Evolutionary conservation across 768 basidiomycete species (phyloP), one percentile per base, ranked within the genome.

Genomic region (Boletus subparvulus): DNA sequence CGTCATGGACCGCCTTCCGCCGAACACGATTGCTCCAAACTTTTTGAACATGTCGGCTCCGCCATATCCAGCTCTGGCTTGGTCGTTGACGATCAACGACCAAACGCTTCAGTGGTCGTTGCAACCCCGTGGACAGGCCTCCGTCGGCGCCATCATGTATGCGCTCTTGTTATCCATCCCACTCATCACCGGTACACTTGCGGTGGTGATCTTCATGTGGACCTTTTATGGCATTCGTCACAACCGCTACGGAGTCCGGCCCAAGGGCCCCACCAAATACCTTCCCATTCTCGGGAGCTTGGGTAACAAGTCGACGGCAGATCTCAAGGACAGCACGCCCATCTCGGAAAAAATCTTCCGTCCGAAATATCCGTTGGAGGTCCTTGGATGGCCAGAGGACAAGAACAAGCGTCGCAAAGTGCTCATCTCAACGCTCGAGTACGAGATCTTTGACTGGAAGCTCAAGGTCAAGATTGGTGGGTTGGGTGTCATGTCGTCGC

Each of bases 391-490:
- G 94, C 94, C 94, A 0, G 94, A 97, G 69, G 88, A 90, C 75
- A 89, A 87, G 75, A 81, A 87, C 66, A 97, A 96, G 74, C 85
- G 94, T 47, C 82, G 94, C 69, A 92, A 89, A 72, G 92, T 95
- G 28, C 81, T 97, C 44, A 97, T 97, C 58, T 78, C 94, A 17
- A 96, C 94, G 0, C 80, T 97, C 49, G 94, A 97, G 74, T 97
- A 97, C 74, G 94, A 97, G 72, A 90, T 97, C 68, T 86, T 97
- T 66, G 94, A 96, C 68, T 97, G 94, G 94, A 95, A 95, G 74
- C 74, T 95, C 59, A 97, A 97, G 74, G 94, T 97, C 78, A 96
- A 96, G 80, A 96, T 96, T 61, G 94, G 94, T 76, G 94, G 94
- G 73, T 80, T 97, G 19, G 94, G 94, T 79, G 94, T 96, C 76